Conservation (phyloP, 805 yeast genomes). For the Candida anglica region DNA sequence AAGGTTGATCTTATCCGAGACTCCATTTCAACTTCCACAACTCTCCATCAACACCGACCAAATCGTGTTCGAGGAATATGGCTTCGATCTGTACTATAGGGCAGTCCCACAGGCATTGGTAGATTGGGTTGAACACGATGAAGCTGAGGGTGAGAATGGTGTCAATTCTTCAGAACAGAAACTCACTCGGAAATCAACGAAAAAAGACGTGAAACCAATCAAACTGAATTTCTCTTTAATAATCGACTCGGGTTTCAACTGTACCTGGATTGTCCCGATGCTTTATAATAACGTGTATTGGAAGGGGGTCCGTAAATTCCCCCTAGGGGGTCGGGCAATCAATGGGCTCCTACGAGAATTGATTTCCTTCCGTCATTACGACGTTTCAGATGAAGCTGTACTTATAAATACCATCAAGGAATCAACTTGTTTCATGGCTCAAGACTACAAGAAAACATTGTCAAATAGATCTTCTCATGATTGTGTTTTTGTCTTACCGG, state of each 20-base stretch:
- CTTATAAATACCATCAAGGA: slow-evolving; percentile 85
- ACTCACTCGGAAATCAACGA: neutral
- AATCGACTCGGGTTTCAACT: slow-evolving; percentile 83
- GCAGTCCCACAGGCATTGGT: slow-evolving; percentile 54
- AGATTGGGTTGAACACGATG: slow-evolving; percentile 15
- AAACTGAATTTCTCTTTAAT: slow-evolving; percentile 65
- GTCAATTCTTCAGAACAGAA: slow-evolving; percentile 1
- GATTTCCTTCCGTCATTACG: slow-evolving; percentile 86
- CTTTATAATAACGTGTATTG: slow-evolving; percentile 73
- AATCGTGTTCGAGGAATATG: slow-evolving; percentile 91
- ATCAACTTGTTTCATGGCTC: slow-evolving; percentile 63
- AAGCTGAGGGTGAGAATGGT: no score
- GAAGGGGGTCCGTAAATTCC: slow-evolving; percentile 73
- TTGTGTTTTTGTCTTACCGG: slow-evolving; percentile 81
- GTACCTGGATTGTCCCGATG: slow-evolving; percentile 85
- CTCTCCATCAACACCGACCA: slow-evolving; percentile 84
- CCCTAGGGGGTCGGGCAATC: slow-evolving; percentile 82
- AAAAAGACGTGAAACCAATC: slow-evolving; percentile 3
- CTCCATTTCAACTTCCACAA: slow-evolving; percentile 78
- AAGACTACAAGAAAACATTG: slow-evolving; percentile 49
- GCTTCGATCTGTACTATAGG: slow-evolving; percentile 66
- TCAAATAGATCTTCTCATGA: slow-evolving; percentile 31
- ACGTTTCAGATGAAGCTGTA: slow-evolving; percentile 86
- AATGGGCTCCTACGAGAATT: slow-evolving; percentile 82
- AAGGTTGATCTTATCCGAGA: slow-evolving; percentile 70